These are phyloP conservation scores for Emmonsiellopsis sp. DNA, from an alignment of 2,329 filamentous ascomycete genomes.

Conservation along the genomic window DNA sequence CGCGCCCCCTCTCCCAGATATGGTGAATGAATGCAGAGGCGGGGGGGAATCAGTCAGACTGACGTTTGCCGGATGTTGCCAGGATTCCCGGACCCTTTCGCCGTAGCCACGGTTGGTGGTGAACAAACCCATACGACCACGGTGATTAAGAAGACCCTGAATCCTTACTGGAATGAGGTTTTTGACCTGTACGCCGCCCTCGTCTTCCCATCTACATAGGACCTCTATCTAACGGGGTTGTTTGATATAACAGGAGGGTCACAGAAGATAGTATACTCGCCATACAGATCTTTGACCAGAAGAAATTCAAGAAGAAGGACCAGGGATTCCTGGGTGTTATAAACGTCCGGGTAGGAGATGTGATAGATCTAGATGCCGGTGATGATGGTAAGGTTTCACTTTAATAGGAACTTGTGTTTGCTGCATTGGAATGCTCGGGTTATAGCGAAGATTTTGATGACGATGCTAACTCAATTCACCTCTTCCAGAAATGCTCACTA, in stretches of 20 bases:
- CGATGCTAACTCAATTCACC: background rate
- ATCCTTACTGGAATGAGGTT: slow-evolving; percentile 99
- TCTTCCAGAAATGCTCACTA: slow-evolving; percentile 78
- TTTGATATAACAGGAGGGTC: slow-evolving; percentile 53
- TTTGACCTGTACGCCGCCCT: slow-evolving; percentile 76
- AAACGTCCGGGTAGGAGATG: slow-evolving; percentile 89
- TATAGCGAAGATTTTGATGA: background rate
- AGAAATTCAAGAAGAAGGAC: slow-evolving; percentile 99
- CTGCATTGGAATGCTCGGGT: too few relatives aligned
- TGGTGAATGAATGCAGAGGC: background rate
- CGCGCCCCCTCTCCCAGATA: background rate
- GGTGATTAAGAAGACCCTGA: slow-evolving; percentile 93
- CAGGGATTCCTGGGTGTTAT: slow-evolving; percentile 97
- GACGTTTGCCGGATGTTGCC: slow-evolving; percentile 7
- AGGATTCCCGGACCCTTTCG: slow-evolving; percentile 98
- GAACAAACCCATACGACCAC: slow-evolving; percentile 98
- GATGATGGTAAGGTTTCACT: slow-evolving; percentile 55
- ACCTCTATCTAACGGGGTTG: slow-evolving; percentile 1
- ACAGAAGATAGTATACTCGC: slow-evolving; percentile 94
- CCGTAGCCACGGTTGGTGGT: slow-evolving; percentile 91
- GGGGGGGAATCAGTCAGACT: background rate
- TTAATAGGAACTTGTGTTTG: too few relatives aligned
- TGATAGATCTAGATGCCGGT: slow-evolving; percentile 80
- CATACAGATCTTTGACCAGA: slow-evolving; percentile 98
- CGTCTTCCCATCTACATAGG: background rate